A percentile compares a stretch with the other conserved stretches of the same genome.
phyloP scores from a whole-genome alignment of 2,329 filamentous ascomycete species.

The Hyphodiscus sp. region DNA sequence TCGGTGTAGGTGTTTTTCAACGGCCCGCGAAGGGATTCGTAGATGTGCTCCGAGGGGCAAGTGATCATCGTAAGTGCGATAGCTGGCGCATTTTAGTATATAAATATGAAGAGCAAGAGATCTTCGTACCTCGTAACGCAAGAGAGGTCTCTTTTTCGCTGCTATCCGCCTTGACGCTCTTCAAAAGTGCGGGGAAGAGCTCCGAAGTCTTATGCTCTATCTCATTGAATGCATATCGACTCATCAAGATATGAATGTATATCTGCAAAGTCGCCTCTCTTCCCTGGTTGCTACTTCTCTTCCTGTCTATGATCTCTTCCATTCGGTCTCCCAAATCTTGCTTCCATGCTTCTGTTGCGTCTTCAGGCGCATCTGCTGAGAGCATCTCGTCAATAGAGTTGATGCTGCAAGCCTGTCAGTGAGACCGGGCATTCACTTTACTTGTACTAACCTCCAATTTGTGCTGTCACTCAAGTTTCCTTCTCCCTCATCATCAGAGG shows the following conservation, averaged over 20 bases:
- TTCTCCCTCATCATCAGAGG: slow-evolving; percentile 50
- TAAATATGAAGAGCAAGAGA: background rate
- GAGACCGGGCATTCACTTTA: background rate
- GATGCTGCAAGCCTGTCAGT: slow-evolving; percentile 1
- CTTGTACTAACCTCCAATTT: slow-evolving; percentile 40
- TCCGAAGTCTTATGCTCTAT: slow-evolving; percentile 48
- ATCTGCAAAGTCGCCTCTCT: slow-evolving; percentile 52
- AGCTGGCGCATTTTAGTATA: slow-evolving; percentile 33
- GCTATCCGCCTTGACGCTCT: slow-evolving; percentile 55
- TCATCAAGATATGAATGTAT: slow-evolving; percentile 54
- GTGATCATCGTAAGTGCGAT: slow-evolving; percentile 59
- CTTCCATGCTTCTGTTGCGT: slow-evolving; percentile 49
- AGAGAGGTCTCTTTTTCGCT: slow-evolving; percentile 57
- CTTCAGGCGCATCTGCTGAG: slow-evolving; percentile 38
- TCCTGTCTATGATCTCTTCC: slow-evolving; percentile 60
- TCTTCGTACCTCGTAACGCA: slow-evolving; percentile 48
- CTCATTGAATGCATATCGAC: slow-evolving; percentile 54
- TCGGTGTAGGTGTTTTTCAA: slow-evolving; percentile 55
- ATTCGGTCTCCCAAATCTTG: slow-evolving; percentile 52
- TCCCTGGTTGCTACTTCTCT: slow-evolving; percentile 58
- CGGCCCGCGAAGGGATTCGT: slow-evolving; percentile 47
- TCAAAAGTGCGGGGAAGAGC: slow-evolving; percentile 52
- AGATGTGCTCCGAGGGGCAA: slow-evolving; percentile 52
- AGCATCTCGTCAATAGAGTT: slow-evolving; percentile 31
- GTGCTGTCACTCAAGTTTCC: slow-evolving; percentile 45